These are phyloP conservation scores for Clitoria ternatea DNA, from an alignment of 306 rosid genomes.

Conservation along the genomic window DNA sequence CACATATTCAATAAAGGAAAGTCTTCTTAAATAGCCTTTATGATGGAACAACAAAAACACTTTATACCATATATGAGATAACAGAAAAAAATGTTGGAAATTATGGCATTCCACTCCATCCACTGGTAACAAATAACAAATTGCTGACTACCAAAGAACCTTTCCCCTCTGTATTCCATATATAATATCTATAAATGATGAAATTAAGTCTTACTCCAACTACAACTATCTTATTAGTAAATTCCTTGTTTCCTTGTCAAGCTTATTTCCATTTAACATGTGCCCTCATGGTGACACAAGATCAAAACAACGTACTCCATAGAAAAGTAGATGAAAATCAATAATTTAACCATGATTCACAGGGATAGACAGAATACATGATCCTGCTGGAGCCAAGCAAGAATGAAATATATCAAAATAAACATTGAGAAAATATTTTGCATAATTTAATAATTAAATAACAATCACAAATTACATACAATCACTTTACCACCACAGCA, in stretches of 20 bases:
- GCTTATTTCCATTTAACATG: background rate
- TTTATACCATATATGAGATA: background rate
- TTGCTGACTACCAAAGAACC: background rate
- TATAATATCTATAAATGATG: background rate
- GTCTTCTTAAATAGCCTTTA: background rate
- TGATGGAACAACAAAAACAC: background rate
- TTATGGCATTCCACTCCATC: background rate
- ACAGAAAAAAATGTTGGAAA: background rate
- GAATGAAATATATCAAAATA: background rate
- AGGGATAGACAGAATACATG: background rate
- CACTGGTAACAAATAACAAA: background rate
- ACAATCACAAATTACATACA: conserved; percentile 6
- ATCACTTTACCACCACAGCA: background rate
- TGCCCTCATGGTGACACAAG: background rate
- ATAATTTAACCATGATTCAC: background rate
- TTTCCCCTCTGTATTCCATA: background rate
- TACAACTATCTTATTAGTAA: background rate
- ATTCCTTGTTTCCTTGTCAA: background rate
- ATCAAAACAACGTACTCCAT: background rate
- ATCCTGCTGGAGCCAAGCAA: background rate
- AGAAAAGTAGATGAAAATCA: background rate
- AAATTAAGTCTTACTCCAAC: background rate
- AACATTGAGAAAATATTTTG: background rate
- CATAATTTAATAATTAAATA: background rate
- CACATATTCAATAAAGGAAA: background rate